Conservation (phyloP, 2,329 filamentous ascomycete genomes). For the Botrytis deweyae region DNA sequence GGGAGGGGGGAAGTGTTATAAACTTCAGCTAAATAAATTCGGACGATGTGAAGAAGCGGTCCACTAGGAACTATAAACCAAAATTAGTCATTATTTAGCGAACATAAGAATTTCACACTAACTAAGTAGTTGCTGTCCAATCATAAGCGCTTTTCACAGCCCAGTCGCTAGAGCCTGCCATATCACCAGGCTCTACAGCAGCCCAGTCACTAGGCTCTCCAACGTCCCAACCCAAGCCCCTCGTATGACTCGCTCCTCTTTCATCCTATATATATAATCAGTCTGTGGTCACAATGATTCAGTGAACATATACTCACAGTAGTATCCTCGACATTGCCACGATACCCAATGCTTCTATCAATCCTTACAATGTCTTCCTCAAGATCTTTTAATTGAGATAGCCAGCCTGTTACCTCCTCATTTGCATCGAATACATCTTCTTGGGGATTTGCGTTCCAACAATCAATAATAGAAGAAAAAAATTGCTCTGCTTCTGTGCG, state of each 20-base stretch:
- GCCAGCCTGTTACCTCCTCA: background rate
- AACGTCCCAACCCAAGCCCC: fast-evolving
- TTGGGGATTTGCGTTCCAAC: fast-evolving
- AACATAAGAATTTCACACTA: background rate
- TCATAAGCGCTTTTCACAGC: too few species aligned
- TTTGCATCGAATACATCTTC: background rate
- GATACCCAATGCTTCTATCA: background rate
- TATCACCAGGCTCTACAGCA: background rate
- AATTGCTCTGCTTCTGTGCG: background rate
- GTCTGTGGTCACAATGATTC: background rate
- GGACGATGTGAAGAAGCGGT: fast-evolving
- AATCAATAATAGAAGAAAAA: fast-evolving
- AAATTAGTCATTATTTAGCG: background rate
- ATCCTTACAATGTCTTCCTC: background rate
- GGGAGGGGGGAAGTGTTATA: background rate
- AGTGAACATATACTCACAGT: background rate
- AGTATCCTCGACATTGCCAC: background rate
- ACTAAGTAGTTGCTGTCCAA: too few species aligned
- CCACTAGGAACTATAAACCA: background rate
- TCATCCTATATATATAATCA: background rate
- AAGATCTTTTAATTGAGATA: background rate
- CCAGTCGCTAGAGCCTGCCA: too few species aligned
- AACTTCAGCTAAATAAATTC: background rate
- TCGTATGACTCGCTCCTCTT: background rate
- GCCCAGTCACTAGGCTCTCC: background rate